Evolutionary conservation across 2,329 filamentous ascomycete species (phyloP).

Genomic region (Aurifilum marmelostoma): DNA sequence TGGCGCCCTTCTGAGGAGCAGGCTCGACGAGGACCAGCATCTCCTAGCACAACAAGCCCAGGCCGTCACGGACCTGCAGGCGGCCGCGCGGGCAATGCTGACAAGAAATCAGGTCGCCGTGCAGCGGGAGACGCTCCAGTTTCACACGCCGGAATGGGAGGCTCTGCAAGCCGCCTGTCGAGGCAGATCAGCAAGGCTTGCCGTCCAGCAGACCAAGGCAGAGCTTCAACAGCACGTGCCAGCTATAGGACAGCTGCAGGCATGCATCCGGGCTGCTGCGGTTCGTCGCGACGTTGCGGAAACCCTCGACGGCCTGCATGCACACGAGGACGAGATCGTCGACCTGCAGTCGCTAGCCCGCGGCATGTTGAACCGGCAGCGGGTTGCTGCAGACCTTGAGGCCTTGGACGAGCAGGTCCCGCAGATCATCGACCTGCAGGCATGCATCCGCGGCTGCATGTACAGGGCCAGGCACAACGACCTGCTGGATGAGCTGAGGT

Average conservation of each 20-base stretch:
- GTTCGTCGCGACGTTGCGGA: conserved; percentile 54
- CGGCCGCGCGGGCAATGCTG: conserved; percentile 65
- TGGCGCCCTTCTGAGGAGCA: conserved; percentile 65
- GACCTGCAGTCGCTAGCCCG: conserved; percentile 63
- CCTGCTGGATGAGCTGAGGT: conserved; percentile 71
- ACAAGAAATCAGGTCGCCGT: conserved; percentile 57
- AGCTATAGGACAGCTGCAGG: conserved; percentile 53
- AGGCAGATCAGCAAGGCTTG: conserved; percentile 52
- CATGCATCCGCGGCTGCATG: conserved; percentile 66
- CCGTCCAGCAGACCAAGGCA: conserved; percentile 48
- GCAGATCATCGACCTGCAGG: conserved; percentile 66
- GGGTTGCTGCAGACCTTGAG: conserved; percentile 52
- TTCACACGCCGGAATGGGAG: conserved; percentile 54
- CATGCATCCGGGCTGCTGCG: conserved; percentile 57
- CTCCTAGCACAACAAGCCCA: conserved; percentile 54
- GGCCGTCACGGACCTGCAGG: conserved; percentile 63
- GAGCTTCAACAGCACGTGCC: conserved; percentile 51
- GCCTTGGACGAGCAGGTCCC: conserved; percentile 61
- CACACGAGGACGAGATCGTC: conserved; percentile 50
- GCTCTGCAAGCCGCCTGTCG: conserved; percentile 52
- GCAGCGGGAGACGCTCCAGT: conserved; percentile 55
- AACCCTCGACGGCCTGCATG: conserved; percentile 52
- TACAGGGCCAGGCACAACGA: conserved; percentile 62
- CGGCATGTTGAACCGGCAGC: conserved; percentile 62
- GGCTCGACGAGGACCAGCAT: conserved; percentile 56